phyloP scores from a whole-genome alignment of 768 basidiomycete species.

The Suillus tomentosus region DNA sequence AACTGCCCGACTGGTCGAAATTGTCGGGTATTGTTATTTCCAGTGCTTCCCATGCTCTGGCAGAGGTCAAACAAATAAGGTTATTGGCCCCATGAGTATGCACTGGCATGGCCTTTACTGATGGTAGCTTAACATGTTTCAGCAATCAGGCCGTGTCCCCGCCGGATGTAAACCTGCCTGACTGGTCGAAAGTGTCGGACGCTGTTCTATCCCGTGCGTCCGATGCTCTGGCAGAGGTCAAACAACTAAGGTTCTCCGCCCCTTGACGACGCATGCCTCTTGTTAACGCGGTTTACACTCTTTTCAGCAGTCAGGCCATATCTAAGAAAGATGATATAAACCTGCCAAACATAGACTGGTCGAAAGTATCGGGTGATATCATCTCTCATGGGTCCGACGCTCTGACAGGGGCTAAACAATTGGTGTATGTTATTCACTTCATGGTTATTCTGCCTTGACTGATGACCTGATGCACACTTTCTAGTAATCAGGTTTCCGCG shows the following conservation, averaged over 20 bases:
- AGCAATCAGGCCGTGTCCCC: background rate
- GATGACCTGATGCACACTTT: background rate
- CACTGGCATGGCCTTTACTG: background rate
- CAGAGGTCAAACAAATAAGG: background rate
- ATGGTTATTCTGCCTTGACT: background rate
- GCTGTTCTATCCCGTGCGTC: background rate
- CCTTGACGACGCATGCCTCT: background rate
- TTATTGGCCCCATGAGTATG: background rate
- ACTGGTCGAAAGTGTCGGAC: background rate
- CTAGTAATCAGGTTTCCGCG: background rate
- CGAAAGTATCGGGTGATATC: background rate
- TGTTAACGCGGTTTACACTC: background rate
- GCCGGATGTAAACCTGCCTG: background rate
- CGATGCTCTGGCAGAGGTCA: background rate
- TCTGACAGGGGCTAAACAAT: background rate
- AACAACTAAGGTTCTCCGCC: background rate
- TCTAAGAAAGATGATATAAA: background rate
- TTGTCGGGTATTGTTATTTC: background rate
- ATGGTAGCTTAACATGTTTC: background rate
- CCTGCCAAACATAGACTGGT: background rate
- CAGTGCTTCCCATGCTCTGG: background rate
- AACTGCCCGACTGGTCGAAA: background rate
- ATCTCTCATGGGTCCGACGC: background rate
- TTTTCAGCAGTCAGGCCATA: background rate
- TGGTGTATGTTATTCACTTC: background rate